These are phyloP conservation scores for Spergularia marina DNA, from an alignment of 148 eudicot genomes.

Conservation along the genomic window DNA sequence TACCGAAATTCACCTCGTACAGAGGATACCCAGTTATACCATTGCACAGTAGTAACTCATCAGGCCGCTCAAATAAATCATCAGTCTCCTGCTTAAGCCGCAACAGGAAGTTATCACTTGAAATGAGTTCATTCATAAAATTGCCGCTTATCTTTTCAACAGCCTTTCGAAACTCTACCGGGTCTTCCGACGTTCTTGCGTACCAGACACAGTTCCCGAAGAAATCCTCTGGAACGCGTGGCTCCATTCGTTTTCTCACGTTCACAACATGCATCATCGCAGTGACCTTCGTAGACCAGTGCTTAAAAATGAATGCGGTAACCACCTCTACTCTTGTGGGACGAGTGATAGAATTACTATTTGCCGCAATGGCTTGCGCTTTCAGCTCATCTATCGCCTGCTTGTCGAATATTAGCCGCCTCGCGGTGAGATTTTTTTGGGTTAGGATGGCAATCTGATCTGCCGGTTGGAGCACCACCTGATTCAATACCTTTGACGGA, in stretches of 20 bases:
- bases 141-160: too few relatives aligned
- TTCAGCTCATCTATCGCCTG: background rate
- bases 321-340: too few relatives aligned
- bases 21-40: conserved; percentile 16
- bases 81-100: background rate
- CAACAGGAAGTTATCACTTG: background rate
- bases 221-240: background rate
- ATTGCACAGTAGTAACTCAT: background rate
- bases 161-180: too few relatives aligned
- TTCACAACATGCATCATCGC: background rate
- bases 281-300: background rate
- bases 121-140: background rate
- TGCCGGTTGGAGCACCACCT: background rate
- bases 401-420: background rate
- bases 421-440: background rate
- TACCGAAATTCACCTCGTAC: conserved; percentile 37
- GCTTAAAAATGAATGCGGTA: background rate
- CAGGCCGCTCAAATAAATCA: background rate
- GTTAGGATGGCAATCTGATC: too few relatives aligned
- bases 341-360: too few relatives aligned
- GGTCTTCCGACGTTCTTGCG: background rate
- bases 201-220: background rate
- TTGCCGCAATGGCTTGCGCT: too few relatives aligned
- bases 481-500: background rate
- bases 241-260: background rate